Evolutionary conservation across 2,329 filamentous ascomycete species (phyloP), one percentile per base, ranked within the genome.

Genomic region (Paradendryphiella salina): DNA sequence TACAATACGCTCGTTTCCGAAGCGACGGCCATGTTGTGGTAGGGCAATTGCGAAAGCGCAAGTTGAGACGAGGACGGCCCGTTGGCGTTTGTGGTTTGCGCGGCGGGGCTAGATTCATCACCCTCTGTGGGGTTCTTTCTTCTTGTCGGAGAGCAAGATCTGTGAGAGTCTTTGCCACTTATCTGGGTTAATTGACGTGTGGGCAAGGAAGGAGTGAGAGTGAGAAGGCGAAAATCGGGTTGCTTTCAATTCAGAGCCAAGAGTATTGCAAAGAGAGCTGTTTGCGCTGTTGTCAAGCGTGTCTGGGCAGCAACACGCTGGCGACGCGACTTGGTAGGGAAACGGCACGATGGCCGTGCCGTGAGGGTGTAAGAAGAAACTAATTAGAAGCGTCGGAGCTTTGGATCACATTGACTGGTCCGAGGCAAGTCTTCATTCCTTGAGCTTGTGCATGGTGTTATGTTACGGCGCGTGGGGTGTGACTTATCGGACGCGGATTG

Each of bases 371-470:
- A 14, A 10, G 3, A 14, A 11, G 9, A 23, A 6, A 9, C 37
- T 14, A 39, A 39, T 39, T 23, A 28, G 26, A 15, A 23, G 21
- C n/a, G 10, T n/a, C 14, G 37, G 37, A 39, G 21, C n/a, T 26
- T 14, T 14, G n/a, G 13, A 9, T 5, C 14, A 3, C 13, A 14
- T 17, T 11, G 20, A 28, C 21, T 39, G 37, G 37, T 29, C 13
- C 23, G 23, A 3, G 5, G 4, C 26, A 10, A 9, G 37, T 14
- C n/a, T 37, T 15, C 17, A n/a, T 31, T 37, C 28, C 38, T 23
- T 43, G 2, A 14, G 23, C 21, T 11, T 35, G 38, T 48, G 46
- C 46, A 34, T 39, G 34, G 34, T 45, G 28, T 40, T 33, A 45
- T 26, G 34, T 26, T 39, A 15, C 26, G 17, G 15, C 38, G 18